Base-by-base conservation (phyloP, 192 early-diverging fungal species). In the Linnemannia exigua region DNA sequence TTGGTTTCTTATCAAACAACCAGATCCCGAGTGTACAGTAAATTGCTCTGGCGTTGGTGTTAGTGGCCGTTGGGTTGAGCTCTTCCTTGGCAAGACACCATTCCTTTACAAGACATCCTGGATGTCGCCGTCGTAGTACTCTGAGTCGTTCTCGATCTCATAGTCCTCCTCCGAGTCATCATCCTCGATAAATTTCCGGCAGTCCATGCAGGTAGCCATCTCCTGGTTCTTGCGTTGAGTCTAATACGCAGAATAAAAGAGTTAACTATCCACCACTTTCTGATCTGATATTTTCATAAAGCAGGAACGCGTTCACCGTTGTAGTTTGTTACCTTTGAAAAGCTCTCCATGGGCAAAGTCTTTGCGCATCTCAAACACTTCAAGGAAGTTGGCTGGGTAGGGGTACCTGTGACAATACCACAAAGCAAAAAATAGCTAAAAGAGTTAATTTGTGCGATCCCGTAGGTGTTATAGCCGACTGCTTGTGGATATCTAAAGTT, bases 121-220 rank as follows among this genome's bases (percentile, higher is more conserved):
- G 44, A 85, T 85, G 33, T 85, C 74, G 15, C 69, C 77, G n/a
- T 79, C 68, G 22, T 74, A 72, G 20, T 50, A 79, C 7, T 85
- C 83, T 11, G 77, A 58, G 33, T 85, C 83, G 20, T 76, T 70
- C 54, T 71, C 74, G 22, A 79, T 47, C 25, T 79, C 82, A 67
- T 68, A 75, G 52, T 84, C 83, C 22, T 63, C 83, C 33, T 85
- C 83, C 41, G 83, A 79, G 28, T 85, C 83, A 28, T 85, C 77
- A 20, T 79, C 51, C 1, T 79, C 77, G 35, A 85, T 79, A 33
- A 31, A 31, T 25, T 79, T 22, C n/a, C 83, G 83, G 33, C 83
- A 85, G 5, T 85, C 74, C 41, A 72, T 76, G 36, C 83, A 85
- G 3, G 74, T 85, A 22, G 83, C 83, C 31, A 50, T 75, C 36